Percentiles rank a stretch among this genome's conserved stretches.
phyloP scores from a whole-genome alignment of 768 basidiomycete genomes.

The Leccinellum albellum region DNA sequence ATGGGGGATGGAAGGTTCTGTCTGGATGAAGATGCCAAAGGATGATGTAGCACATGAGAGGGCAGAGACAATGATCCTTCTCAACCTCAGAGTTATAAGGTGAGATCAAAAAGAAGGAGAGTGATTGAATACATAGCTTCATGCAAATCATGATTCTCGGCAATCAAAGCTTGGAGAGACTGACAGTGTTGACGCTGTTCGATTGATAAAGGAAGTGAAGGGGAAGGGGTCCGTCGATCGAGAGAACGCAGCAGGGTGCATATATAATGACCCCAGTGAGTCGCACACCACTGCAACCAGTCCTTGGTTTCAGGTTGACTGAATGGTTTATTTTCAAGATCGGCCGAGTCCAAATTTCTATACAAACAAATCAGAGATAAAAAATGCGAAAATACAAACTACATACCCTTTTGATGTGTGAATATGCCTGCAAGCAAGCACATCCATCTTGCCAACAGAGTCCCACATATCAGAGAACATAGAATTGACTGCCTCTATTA shows the following conservation, averaged over 20 bases:
- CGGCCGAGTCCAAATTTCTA: neutral
- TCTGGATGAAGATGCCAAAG: constrained; percentile 2
- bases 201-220: neutral
- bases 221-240: neutral
- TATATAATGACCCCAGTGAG: neutral
- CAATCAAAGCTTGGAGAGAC: no score
- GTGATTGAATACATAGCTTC: neutral
- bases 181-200: neutral
- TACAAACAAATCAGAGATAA: neutral
- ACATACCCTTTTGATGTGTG: no score
- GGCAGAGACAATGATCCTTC: neutral
- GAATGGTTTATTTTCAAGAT: neutral
- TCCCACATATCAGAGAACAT: no score
- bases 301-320: neutral
- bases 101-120: neutral
- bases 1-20: neutral
- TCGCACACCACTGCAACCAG: neutral
- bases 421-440: no score
- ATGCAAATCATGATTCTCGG: no score
- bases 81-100: neutral
- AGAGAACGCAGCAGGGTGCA: neutral
- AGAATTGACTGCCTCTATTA: no score
- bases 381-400: no score
- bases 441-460: no score
- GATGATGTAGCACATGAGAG: neutral